Conservation (phyloP, 305 asterid species). For the Nicotiana rustica region DNA sequence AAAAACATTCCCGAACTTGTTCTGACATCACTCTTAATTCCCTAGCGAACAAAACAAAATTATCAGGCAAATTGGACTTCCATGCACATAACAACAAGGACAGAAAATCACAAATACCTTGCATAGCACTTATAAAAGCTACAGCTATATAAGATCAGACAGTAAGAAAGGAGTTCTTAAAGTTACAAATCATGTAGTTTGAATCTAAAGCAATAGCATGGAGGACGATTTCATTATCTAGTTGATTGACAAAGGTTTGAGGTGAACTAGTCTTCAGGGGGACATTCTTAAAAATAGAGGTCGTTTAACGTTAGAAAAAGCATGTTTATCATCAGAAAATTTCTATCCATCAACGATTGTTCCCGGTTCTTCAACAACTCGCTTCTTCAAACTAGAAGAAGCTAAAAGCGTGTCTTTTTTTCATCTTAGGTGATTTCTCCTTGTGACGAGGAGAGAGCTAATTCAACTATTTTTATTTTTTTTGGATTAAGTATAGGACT, state of each 20-base stretch:
- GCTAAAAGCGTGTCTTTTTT: constrained; percentile 13
- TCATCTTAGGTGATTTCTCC: background rate
- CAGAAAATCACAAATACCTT: background rate
- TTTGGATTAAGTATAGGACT: background rate
- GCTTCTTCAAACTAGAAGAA: constrained; percentile 23
- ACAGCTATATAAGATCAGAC: no score
- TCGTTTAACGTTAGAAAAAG: background rate
- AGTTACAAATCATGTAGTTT: constrained; percentile 23
- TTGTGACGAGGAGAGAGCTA: background rate
- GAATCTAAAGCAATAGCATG: background rate
- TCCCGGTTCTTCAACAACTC: constrained; percentile 4
- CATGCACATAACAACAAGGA: background rate
- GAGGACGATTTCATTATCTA: constrained; percentile 13
- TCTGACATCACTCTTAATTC: constrained; percentile 78
- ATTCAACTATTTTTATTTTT: background rate
- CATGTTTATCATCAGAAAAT: background rate
- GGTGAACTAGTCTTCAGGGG: constrained; percentile 11
- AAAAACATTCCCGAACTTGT: constrained; percentile 97
- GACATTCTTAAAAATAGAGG: background rate
- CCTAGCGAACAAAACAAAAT: constrained; percentile 52
- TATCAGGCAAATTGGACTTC: constrained; percentile 36
- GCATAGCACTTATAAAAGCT: background rate
- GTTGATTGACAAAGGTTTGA: constrained; percentile 2
- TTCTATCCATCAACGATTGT: background rate
- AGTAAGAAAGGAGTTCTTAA: constrained; percentile 17